A percentile compares a stretch with the other conserved stretches of the same genome.
phyloP scores from a whole-genome alignment of 2,329 filamentous ascomycete species.

The Geosmithia flava region DNA sequence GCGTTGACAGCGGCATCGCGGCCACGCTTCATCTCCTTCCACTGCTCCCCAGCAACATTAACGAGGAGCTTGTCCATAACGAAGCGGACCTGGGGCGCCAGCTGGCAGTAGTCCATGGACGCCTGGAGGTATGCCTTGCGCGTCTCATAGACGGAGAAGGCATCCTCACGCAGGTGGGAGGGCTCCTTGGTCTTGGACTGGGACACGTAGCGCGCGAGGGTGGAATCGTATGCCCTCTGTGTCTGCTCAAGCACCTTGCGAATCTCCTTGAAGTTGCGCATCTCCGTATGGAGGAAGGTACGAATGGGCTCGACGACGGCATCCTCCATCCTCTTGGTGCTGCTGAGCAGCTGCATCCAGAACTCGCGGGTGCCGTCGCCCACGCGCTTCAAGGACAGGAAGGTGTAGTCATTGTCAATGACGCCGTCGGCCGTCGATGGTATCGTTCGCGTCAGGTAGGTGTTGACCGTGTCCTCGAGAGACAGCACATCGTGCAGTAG shows the following conservation, averaged over 20 bases:
- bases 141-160: slow-evolving; percentile 88
- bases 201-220: slow-evolving; percentile 67
- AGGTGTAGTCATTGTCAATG: slow-evolving; percentile 89
- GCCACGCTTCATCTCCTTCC: slow-evolving; percentile 69
- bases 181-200: slow-evolving; percentile 92
- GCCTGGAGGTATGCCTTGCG: slow-evolving; percentile 83
- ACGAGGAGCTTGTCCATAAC: slow-evolving; percentile 80
- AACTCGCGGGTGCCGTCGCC: slow-evolving; percentile 80
- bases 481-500: slow-evolving; percentile 51
- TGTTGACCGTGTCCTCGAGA: slow-evolving; percentile 69
- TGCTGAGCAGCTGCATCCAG: slow-evolving; percentile 65
- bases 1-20: slow-evolving; percentile 55
- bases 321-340: slow-evolving; percentile 65
- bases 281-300: slow-evolving; percentile 63
- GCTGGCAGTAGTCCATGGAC: slow-evolving; percentile 84
- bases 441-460: slow-evolving; percentile 63
- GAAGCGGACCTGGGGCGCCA: slow-evolving; percentile 74
- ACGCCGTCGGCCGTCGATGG: slow-evolving; percentile 71
- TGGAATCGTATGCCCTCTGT: slow-evolving; percentile 75
- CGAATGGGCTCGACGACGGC: slow-evolving; percentile 73
- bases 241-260: slow-evolving; percentile 63
- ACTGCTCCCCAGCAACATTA: slow-evolving; percentile 72
- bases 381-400: slow-evolving; percentile 73
- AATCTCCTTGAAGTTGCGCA: slow-evolving; percentile 77
- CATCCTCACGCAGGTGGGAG: slow-evolving; percentile 82